Evolutionary conservation across 768 basidiomycete genomes (phyloP).

Genomic region (Leccinellum luteum): DNA sequence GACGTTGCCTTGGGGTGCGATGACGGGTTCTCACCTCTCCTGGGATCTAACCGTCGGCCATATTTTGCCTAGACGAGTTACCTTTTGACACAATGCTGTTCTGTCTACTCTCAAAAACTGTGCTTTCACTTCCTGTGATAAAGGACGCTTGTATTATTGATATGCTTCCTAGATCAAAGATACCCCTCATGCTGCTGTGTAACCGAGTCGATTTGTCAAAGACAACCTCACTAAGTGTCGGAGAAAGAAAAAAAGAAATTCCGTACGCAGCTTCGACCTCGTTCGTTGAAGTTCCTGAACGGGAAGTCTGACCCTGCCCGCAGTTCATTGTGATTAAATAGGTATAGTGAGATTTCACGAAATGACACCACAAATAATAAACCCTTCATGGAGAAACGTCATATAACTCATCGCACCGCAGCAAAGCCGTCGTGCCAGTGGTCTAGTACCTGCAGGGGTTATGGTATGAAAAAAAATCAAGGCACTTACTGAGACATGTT

Average conservation of each 20-base stretch:
- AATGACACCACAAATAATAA: neutral
- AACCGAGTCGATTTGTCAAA: neutral
- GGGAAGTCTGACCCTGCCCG: neutral
- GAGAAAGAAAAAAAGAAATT: neutral
- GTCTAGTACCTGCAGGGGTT: neutral
- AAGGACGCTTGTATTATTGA: constrained; percentile 15
- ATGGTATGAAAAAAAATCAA: constrained; percentile 2
- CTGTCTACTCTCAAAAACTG: too few relatives aligned
- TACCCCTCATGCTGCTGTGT: constrained; percentile 17
- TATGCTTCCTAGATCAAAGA: constrained; percentile 19
- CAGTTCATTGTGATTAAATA: neutral
- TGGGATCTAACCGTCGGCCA: constrained; percentile 42
- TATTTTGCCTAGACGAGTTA: constrained; percentile 27
- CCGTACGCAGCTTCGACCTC: neutral
- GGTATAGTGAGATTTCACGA: neutral
- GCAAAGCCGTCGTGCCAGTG: neutral
- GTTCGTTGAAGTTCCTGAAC: too few relatives aligned
- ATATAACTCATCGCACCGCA: neutral
- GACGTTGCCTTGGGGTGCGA: constrained; percentile 33
- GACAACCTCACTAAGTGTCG: neutral
- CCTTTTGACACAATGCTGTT: neutral
- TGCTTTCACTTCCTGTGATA: constrained; percentile 1
- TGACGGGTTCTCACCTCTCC: constrained; percentile 45
- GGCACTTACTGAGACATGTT: constrained; percentile 1
- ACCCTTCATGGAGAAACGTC: constrained; percentile 5